These are phyloP conservation scores for Melanogaster broomeanus DNA, from an alignment of 768 basidiomycete genomes.

Conservation along the genomic window DNA sequence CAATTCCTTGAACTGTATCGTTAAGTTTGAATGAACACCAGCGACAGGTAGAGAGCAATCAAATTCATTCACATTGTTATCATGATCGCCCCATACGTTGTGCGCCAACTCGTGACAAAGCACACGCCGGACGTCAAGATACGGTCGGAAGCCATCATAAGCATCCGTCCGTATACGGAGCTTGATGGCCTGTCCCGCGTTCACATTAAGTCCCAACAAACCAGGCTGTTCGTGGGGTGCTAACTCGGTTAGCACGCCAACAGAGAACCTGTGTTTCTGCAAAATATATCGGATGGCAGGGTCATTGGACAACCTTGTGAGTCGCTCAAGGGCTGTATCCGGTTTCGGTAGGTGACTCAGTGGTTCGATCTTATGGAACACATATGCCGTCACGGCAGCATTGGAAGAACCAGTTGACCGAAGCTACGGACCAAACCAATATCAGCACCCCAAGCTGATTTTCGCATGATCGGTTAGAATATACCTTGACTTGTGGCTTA, in stretches of 20 bases:
- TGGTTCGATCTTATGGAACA: constrained; percentile 66
- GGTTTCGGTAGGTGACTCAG: constrained; percentile 68
- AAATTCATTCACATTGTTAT: constrained; percentile 58
- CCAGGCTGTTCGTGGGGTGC: constrained; percentile 76
- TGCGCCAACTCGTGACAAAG: constrained; percentile 80
- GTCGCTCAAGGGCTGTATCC: constrained; percentile 50
- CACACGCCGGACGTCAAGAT: constrained; percentile 63
- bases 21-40: not conserved
- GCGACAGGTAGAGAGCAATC: not conserved
- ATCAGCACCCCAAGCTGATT: not conserved
- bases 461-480: not conserved
- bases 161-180: constrained; percentile 67
- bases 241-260: constrained; percentile 72
- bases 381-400: constrained; percentile 44
- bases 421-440: constrained; percentile 37
- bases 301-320: constrained; percentile 65
- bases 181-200: constrained; percentile 62
- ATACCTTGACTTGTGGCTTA: constrained; percentile 60
- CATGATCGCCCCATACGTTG: constrained; percentile 73
- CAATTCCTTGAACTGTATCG: constrained; percentile 67
- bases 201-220: constrained; percentile 68
- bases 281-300: constrained; percentile 72
- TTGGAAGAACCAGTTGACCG: constrained; percentile 53
- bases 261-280: constrained; percentile 66
- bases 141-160: constrained; percentile 73